These are phyloP conservation scores for Dothistroma pini DNA, from an alignment of 2,329 filamentous ascomycete genomes.

Conservation along the genomic window DNA sequence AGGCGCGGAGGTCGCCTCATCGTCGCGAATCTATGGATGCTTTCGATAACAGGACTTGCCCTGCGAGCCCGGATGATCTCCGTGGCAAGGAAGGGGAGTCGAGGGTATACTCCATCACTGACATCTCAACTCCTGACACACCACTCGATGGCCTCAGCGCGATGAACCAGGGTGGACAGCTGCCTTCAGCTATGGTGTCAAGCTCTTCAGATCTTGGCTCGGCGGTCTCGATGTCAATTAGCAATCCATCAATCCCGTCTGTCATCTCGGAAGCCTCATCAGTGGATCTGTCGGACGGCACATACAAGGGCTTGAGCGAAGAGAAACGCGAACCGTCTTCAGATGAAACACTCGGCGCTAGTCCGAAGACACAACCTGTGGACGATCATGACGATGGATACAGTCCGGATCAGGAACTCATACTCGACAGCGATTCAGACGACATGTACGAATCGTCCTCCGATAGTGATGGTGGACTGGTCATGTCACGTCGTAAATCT, in stretches of 20 bases:
- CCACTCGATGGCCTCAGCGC: constrained; percentile 40
- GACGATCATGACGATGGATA: constrained; percentile 34
- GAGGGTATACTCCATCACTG: constrained; percentile 22
- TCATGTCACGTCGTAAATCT: constrained; percentile 35
- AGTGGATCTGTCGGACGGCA: constrained; percentile 33
- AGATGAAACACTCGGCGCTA: constrained; percentile 36
- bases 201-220: constrained; percentile 49
- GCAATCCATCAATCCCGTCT: constrained; percentile 51
- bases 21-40: constrained; percentile 22
- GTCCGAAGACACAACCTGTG: constrained; percentile 19
- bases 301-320: constrained; percentile 32
- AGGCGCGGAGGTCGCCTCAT: constrained; percentile 19
- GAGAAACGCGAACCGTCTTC: constrained; percentile 36
- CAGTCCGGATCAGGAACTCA: constrained; percentile 30
- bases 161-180: constrained; percentile 28
- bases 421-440: constrained; percentile 41
- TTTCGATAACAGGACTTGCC: constrained; percentile 38
- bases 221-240: constrained; percentile 48
- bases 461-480: constrained; percentile 39
- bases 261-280: constrained; percentile 48
- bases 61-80: constrained; percentile 47
- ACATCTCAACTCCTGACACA: constrained; percentile 26
- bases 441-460: constrained; percentile 40
- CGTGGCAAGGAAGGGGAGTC: constrained; percentile 25
- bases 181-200: constrained; percentile 36